These are phyloP conservation scores for Rutstroemia sp. DNA, from an alignment of 2,329 filamentous ascomycete species.

Conservation along the genomic window DNA sequence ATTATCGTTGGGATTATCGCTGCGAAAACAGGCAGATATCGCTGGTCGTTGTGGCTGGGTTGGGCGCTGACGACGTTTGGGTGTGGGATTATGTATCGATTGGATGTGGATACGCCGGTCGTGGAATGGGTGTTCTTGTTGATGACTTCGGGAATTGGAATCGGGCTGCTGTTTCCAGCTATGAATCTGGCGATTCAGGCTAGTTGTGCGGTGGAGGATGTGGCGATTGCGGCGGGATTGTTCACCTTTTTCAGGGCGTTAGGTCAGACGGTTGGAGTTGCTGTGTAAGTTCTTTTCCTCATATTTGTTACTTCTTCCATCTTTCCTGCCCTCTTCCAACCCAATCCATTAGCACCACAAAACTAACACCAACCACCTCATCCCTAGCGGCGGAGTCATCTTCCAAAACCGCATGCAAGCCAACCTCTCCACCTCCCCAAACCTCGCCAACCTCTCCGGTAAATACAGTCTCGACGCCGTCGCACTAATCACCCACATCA, in stretches of 20 bases:
- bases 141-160: slow-evolving; percentile 49
- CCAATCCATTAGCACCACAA: too few relatives aligned
- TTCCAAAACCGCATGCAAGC: not conserved
- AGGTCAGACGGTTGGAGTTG: slow-evolving; percentile 33
- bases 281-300: slow-evolving; percentile 31
- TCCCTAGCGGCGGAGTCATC: not conserved
- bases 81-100: slow-evolving; percentile 43
- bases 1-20: slow-evolving; percentile 48
- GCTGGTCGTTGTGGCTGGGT: slow-evolving; percentile 41
- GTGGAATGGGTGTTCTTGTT: slow-evolving; percentile 51
- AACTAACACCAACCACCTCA: not conserved
- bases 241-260: slow-evolving; percentile 59
- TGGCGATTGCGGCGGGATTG: slow-evolving; percentile 53
- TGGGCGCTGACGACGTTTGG: slow-evolving; percentile 53
- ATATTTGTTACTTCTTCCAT: not conserved
- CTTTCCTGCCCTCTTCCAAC: too few relatives aligned
- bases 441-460: not conserved
- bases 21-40: slow-evolving; percentile 48
- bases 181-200: slow-evolving; percentile 58
- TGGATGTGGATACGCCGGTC: slow-evolving; percentile 41
- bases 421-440: not conserved
- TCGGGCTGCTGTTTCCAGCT: slow-evolving; percentile 47
- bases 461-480: not conserved
- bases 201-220: slow-evolving; percentile 44
- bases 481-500: not conserved